Base-by-base conservation (phyloP, 2,329 filamentous ascomycete species). In the Colletotrichum cuscutae region DNA sequence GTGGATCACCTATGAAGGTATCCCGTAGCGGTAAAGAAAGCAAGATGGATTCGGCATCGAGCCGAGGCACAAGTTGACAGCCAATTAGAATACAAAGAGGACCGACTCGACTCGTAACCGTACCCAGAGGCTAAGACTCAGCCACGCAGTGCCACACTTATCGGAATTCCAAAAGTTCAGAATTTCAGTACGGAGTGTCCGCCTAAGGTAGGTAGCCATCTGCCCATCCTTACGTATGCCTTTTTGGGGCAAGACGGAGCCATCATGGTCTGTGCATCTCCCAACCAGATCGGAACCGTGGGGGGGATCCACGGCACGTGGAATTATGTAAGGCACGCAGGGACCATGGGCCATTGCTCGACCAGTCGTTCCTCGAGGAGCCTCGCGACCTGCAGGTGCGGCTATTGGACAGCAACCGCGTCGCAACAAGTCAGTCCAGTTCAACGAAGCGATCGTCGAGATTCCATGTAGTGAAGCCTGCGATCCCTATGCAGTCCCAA, bases 401-500 rank as follows among this genome's bases (percentile, higher is more conserved):
- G 22, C 62, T 24, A 73, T 72, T 73, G 71, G 68, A 73, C 71
- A 73, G 62, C 71, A 72, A 72, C 58, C 62, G 71, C 68, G 68
- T 73, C 66, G 70, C 70, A 70, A 62, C 57, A 67, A 59, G 28
- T 42, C 56, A 62, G 56, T 58, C 53, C 71, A 63, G 67, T 65
- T 63, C 62, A 64, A 67, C 68, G 35, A 72, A 59, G 68, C 68
- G 42, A 63, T 54, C 57, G 32, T 62, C 71, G 53, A 72, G 52
- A 72, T 46, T 37, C 32, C 53, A 63, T 67, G 68, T 63, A 73
- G 61, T 58, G 37, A 73, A 58, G 30, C 22, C 58, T 71, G 61
- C 71, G 62, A 64, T 66, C 68, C 71, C 28, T 74, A 77, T 77
- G 76, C 62, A 68, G 64, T 71, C 67, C 71, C 77, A 79, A 78